These are phyloP conservation scores for Collybiopsis luxurians DNA, from an alignment of 768 basidiomycete species.

Conservation along the genomic window DNA sequence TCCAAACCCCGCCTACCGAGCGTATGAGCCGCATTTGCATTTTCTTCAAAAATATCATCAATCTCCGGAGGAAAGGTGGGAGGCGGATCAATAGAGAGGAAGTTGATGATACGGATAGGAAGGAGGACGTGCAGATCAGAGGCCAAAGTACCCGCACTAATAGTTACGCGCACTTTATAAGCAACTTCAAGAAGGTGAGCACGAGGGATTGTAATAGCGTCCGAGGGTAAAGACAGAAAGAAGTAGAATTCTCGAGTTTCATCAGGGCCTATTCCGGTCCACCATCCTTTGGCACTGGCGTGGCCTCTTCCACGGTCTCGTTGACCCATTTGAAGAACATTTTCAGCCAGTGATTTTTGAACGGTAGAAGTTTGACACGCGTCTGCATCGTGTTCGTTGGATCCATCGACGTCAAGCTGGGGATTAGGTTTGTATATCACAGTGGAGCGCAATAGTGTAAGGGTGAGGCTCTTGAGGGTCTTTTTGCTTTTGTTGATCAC, in stretches of 20 bases:
- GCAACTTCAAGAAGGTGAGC: constrained; percentile 74
- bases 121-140: constrained; percentile 68
- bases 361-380: constrained; percentile 62
- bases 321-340: constrained; percentile 63
- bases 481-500: constrained; percentile 70
- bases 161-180: constrained; percentile 64
- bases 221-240: constrained; percentile 65
- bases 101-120: constrained; percentile 78
- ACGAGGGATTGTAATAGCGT: constrained; percentile 65
- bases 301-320: constrained; percentile 54
- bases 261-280: constrained; percentile 73
- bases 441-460: constrained; percentile 64
- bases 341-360: constrained; percentile 63
- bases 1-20: constrained; percentile 1
- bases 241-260: constrained; percentile 64
- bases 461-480: constrained; percentile 58
- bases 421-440: constrained; percentile 61
- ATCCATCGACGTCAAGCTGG: constrained; percentile 27
- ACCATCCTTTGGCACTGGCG: constrained; percentile 86
- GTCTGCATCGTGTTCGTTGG: constrained; percentile 42
- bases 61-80: constrained; percentile 32
- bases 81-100: constrained; percentile 83
- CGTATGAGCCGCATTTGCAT: neutral
- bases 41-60: neutral
- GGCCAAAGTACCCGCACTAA: constrained; percentile 56